phyloP scores from a whole-genome alignment of 805 yeast species.

The Hyphopichia homilentoma region DNA sequence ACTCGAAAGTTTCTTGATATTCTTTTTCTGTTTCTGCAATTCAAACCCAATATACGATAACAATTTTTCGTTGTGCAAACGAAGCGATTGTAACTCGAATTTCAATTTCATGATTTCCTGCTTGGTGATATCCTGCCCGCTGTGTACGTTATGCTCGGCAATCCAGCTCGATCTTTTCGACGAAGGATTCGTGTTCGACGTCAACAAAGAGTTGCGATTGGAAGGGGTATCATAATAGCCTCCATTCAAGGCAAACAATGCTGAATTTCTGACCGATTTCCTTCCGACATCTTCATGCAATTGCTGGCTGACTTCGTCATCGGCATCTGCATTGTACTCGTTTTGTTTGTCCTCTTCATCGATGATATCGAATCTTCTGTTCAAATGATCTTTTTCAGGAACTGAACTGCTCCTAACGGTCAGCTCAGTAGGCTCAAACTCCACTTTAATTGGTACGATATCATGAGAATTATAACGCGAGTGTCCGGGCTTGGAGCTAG shows the following conservation, averaged over 20 bases:
- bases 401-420: conserved; percentile 23
- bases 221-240: conserved; percentile 7
- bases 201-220: conserved; percentile 10
- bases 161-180: conserved; percentile 30
- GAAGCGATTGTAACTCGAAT: conserved; percentile 51
- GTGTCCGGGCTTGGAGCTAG: conserved; percentile 30
- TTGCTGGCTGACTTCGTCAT: neutral
- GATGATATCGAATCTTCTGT: conserved; percentile 10
- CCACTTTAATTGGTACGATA: conserved; percentile 39
- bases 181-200: conserved; percentile 16
- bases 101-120: conserved; percentile 50
- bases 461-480: conserved; percentile 41
- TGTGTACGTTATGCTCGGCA: conserved; percentile 14
- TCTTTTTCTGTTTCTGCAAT: conserved; percentile 45
- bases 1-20: conserved; percentile 35
- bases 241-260: conserved; percentile 31
- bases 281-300: too few species aligned
- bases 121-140: conserved; percentile 26
- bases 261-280: conserved; percentile 16
- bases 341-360: conserved; percentile 13
- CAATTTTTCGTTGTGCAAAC: conserved; percentile 53
- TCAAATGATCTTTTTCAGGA: conserved; percentile 18
- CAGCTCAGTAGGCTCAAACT: conserved; percentile 27
- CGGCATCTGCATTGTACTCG: neutral
- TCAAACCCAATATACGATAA: conserved; percentile 56